Percentiles rank a stretch among this genome's conserved stretches.
These are phyloP conservation scores for Dothidotthia symphoricarpi DNA, from an alignment of 2,329 filamentous ascomycete species.

Conservation along the genomic window DNA sequence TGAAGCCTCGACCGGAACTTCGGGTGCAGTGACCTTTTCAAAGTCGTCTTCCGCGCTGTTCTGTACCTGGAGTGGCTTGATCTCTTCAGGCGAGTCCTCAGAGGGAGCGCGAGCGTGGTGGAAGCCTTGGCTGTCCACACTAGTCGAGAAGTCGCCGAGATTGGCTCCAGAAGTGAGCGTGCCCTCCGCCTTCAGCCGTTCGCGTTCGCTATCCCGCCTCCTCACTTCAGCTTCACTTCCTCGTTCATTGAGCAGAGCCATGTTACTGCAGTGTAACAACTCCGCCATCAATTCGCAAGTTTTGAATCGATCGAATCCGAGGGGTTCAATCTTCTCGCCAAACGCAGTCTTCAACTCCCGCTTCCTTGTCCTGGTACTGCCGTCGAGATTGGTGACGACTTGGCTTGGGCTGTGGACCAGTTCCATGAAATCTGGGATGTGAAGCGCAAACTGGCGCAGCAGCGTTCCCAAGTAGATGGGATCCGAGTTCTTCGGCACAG, in stretches of 20 bases:
- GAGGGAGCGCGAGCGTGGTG: conserved; percentile 51
- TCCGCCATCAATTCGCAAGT: conserved; percentile 99
- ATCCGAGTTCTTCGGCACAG: conserved; percentile 79
- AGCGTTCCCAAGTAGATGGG: conserved; percentile 94
- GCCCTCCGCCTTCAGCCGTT: conserved; percentile 74
- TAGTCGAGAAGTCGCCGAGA: conserved; percentile 51
- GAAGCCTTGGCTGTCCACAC: conserved; percentile 53
- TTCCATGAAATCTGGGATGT: conserved; percentile 91
- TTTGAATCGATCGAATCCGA: conserved; percentile 98
- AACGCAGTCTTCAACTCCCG: conserved; percentile 82
- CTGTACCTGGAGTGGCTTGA: conserved; percentile 71
- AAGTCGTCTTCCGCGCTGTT: conserved; percentile 89
- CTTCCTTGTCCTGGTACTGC: conserved; percentile 63
- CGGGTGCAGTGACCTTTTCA: conserved; percentile 74
- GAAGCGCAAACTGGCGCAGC: conserved; percentile 81
- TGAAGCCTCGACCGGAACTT: conserved; percentile 69
- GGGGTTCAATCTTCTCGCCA: conserved; percentile 83
- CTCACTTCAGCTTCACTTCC: conserved; percentile 86
- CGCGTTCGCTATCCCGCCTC: conserved; percentile 75
- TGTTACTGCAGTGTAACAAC: conserved; percentile 95
- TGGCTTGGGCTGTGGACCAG: conserved; percentile 74
- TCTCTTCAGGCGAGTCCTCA: conserved; percentile 60
- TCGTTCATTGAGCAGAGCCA: conserved; percentile 89
- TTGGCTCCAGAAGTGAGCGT: conserved; percentile 66
- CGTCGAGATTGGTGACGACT: conserved; percentile 56